These are phyloP conservation scores for Neocallimastix lanati DNA, from an alignment of 192 early-diverging fungal species.

Conservation along the genomic window DNA sequence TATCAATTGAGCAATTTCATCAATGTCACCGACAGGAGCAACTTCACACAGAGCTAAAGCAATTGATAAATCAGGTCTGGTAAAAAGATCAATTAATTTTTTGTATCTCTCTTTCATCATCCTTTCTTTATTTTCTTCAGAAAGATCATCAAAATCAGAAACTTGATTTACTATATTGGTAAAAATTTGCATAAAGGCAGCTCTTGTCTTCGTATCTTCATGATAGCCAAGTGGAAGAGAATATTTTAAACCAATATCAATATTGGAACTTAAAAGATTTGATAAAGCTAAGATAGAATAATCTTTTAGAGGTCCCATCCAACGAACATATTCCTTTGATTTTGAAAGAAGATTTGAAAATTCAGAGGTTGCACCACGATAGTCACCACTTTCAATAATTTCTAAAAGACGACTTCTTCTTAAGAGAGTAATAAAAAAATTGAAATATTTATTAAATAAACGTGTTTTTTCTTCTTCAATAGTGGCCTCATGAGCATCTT, in stretches of 20 bases:
- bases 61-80: conserved; percentile 53
- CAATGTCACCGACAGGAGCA: conserved; percentile 67
- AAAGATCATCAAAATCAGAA: conserved; percentile 54
- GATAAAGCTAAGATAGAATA: conserved; percentile 72
- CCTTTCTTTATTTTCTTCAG: conserved; percentile 34
- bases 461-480: conserved; percentile 38
- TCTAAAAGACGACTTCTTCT: conserved; percentile 17
- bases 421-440: conserved; percentile 57
- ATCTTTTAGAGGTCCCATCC: conserved; percentile 59
- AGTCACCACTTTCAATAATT: conserved; percentile 3
- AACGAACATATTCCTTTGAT: conserved; percentile 38
- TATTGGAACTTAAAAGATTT: conserved; percentile 76
- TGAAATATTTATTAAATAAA: conserved; percentile 53
- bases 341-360: conserved; percentile 19
- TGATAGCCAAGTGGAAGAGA: conserved; percentile 79
- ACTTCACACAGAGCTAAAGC: conserved; percentile 68
- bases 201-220: conserved; percentile 71
- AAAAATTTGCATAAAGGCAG: conserved; percentile 81
- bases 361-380: conserved; percentile 5
- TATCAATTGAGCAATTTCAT: conserved; percentile 64
- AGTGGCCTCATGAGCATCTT: conserved; percentile 31
- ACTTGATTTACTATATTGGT: conserved; percentile 65
- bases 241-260: conserved; percentile 79
- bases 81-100: conserved; percentile 55
- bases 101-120: conserved; percentile 55